Evolutionary conservation across 306 rosid genomes (phyloP).

Genomic region (Prunus salicina): DNA sequence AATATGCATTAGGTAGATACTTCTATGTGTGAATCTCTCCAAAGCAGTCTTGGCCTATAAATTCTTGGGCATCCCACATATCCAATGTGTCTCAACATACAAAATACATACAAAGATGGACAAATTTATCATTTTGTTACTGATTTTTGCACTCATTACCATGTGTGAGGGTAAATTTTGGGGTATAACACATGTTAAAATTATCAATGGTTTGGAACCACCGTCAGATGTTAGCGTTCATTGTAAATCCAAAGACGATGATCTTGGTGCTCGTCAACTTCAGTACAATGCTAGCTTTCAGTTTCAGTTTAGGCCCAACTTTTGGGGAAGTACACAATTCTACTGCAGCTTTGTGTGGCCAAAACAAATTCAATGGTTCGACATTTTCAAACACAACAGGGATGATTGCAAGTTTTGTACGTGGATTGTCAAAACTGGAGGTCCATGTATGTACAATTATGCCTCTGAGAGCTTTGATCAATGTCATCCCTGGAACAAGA

Average conservation of each 20-base stretch:
- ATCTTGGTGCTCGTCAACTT: neutral
- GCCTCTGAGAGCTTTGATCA: neutral
- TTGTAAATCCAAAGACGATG: neutral
- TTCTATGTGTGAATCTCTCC: neutral
- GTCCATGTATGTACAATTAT: neutral
- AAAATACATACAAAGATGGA: neutral
- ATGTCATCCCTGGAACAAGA: neutral
- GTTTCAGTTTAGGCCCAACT: no score
- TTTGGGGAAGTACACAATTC: no score
- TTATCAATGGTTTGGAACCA: neutral
- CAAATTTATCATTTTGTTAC: neutral
- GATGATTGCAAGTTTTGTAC: neutral
- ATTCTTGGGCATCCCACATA: neutral
- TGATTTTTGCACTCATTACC: neutral
- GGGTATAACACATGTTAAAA: neutral
- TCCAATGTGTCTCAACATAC: neutral
- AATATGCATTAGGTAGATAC: neutral
- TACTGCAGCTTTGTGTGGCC: no score
- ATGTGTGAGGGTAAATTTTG: neutral
- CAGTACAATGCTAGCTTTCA: no score
- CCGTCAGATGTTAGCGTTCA: neutral
- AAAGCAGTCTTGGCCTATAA: neutral
- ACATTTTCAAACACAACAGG: neutral
- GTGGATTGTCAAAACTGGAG: neutral
- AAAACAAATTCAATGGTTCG: neutral